Evolutionary conservation across 2,329 filamentous ascomycete species (phyloP).

Genomic region (Alternaria ethzedia): DNA sequence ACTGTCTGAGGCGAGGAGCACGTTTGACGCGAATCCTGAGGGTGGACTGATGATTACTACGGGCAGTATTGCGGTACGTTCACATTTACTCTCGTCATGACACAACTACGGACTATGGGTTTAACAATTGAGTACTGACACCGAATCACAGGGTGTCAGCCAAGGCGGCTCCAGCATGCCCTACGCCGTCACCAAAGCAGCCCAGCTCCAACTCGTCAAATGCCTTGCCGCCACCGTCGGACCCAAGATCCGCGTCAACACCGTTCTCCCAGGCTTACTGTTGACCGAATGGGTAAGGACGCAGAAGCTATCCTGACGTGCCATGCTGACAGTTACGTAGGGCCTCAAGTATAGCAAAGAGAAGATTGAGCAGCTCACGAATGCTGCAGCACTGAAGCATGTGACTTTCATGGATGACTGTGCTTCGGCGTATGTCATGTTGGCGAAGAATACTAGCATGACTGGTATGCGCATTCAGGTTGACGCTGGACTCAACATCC

Average conservation of each 20-base stretch:
- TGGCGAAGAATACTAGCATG: conserved; percentile 61
- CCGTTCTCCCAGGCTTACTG: conserved; percentile 68
- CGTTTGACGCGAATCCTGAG: conserved; percentile 66
- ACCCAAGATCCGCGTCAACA: conserved; percentile 68
- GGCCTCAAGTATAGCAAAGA: conserved; percentile 66
- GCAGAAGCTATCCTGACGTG: not conserved
- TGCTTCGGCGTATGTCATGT: conserved; percentile 61
- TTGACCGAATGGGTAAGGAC: conserved; percentile 59
- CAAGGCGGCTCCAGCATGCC: conserved; percentile 67
- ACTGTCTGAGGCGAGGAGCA: conserved; percentile 63
- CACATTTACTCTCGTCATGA: not conserved
- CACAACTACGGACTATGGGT: not conserved
- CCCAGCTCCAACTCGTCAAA: conserved; percentile 71
- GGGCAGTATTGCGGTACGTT: conserved; percentile 63
- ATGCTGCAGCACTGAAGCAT: conserved; percentile 66
- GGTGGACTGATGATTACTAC: conserved; percentile 70
- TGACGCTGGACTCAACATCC: conserved; percentile 44
- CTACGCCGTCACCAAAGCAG: conserved; percentile 80
- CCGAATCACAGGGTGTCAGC: conserved; percentile 51
- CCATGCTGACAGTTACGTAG: conserved; percentile 30
- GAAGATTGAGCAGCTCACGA: conserved; percentile 59
- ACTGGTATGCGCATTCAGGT: conserved; percentile 56
- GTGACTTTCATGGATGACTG: conserved; percentile 62
- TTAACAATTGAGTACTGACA: not conserved
- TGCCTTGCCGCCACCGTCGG: conserved; percentile 68